Percentiles rank a stretch among this genome's conserved stretches.
Evolutionary conservation across 768 basidiomycete species (phyloP).

Genomic region (Lanmaoa pseudosensibilis): DNA sequence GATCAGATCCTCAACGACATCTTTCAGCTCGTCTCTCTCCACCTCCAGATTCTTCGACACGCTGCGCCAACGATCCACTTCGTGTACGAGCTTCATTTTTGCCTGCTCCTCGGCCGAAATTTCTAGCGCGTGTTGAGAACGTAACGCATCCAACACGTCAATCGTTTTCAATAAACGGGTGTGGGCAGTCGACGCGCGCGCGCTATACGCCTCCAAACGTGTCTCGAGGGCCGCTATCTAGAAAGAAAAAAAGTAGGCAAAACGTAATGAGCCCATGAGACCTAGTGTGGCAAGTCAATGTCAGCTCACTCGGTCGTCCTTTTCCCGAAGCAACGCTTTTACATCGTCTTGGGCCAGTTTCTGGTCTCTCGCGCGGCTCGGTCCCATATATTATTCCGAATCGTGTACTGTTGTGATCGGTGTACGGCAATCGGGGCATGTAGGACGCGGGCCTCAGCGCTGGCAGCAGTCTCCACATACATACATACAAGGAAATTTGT

Average conservation of each 20-base stretch:
- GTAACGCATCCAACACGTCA: slow-evolving; percentile 48
- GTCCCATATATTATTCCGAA: slow-evolving; percentile 24
- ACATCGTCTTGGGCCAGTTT: slow-evolving; percentile 21
- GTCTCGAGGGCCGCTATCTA: slow-evolving; percentile 33
- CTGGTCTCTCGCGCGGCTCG: slow-evolving; percentile 20
- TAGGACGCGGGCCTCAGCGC: slow-evolving; percentile 1
- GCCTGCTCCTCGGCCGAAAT: slow-evolving; percentile 34
- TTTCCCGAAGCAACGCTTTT: slow-evolving; percentile 20
- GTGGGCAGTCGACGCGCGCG: slow-evolving; percentile 44
- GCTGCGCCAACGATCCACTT: slow-evolving; percentile 38
- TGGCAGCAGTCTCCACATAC: slow-evolving; percentile 4
- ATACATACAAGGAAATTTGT: slow-evolving; percentile 22
- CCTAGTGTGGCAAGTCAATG: background rate
- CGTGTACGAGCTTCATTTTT: slow-evolving; percentile 37
- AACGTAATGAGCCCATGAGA: slow-evolving; percentile 1
- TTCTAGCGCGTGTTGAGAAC: slow-evolving; percentile 41
- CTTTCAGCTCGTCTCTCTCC: slow-evolving; percentile 54
- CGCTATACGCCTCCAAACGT: slow-evolving; percentile 36
- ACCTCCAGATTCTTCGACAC: slow-evolving; percentile 38
- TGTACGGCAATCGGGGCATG: slow-evolving; percentile 4
- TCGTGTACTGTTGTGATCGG: slow-evolving; percentile 1
- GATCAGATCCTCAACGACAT: slow-evolving; percentile 52
- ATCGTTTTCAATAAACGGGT: slow-evolving; percentile 49
- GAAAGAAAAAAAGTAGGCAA: background rate
- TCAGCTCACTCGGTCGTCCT: slow-evolving; percentile 29